A percentile compares a stretch with the other conserved stretches of the same genome.
phyloP scores from a whole-genome alignment of 73 alveolate genomes.

The Stentor coeruleus region DNA sequence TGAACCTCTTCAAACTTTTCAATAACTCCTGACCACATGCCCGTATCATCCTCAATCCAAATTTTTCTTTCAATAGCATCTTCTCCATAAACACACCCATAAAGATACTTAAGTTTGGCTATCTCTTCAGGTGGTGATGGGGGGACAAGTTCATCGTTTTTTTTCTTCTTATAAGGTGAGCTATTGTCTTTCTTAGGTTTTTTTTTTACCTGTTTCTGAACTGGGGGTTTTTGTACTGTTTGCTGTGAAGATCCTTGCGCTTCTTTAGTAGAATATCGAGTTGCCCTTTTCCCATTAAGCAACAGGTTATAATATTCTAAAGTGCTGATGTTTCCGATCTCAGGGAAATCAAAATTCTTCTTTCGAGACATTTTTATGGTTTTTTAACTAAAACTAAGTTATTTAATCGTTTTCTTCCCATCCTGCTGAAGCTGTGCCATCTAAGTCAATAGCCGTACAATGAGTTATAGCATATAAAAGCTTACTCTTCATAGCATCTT shows the following conservation, averaged over 20 bases:
- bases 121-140: slow-evolving; percentile 18
- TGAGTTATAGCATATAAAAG: slow-evolving; percentile 77
- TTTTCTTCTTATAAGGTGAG: neutral
- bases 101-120: neutral
- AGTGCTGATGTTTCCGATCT: slow-evolving; percentile 1
- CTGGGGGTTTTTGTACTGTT: neutral
- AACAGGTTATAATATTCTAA: neutral
- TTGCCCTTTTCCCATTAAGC: neutral
- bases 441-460: slow-evolving; percentile 87
- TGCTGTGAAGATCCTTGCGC: neutral
- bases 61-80: neutral
- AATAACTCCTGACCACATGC: neutral
- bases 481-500: slow-evolving; percentile 61
- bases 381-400: neutral
- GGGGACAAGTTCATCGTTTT: slow-evolving; percentile 2
- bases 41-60: neutral
- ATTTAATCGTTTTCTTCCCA: slow-evolving; percentile 76
- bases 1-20: neutral
- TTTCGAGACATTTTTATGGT: slow-evolving; percentile 25
- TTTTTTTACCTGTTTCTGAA: neutral
- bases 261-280: slow-evolving; percentile 15
- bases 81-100: slow-evolving; percentile 15
- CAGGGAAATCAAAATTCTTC: slow-evolving; percentile 19
- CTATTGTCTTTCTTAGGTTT: neutral
- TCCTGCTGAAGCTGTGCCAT: slow-evolving; percentile 57